Evolutionary conservation across 176 grass and related monocot species (phyloP).

Genomic region (Aegilops tauschii): DNA sequence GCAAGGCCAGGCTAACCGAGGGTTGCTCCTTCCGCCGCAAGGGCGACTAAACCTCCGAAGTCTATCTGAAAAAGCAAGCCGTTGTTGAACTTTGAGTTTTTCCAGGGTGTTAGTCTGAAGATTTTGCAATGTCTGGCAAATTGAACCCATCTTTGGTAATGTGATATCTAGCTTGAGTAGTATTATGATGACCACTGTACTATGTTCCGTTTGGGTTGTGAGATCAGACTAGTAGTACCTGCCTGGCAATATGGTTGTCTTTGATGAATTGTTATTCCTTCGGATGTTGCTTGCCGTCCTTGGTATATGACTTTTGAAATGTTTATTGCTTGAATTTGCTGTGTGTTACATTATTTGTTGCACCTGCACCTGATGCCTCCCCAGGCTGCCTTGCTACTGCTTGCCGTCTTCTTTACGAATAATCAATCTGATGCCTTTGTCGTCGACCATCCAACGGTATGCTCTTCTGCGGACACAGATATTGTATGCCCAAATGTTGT

Average conservation of each 20-base stretch:
- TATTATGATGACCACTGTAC: background rate
- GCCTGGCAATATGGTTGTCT: background rate
- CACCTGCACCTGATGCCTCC: too few relatives aligned
- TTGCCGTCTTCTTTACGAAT: too few relatives aligned
- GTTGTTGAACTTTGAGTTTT: background rate
- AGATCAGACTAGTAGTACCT: background rate
- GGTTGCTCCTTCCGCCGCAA: constrained; percentile 88
- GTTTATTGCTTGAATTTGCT: background rate
- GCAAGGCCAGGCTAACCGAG: constrained; percentile 69
- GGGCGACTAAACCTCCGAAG: constrained; percentile 34
- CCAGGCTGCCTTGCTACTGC: too few relatives aligned
- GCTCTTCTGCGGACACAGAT: too few relatives aligned
- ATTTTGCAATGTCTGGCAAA: constrained; percentile 11
- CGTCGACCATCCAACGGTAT: too few relatives aligned
- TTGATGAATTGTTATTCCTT: background rate
- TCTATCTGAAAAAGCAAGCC: background rate
- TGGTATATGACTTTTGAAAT: background rate
- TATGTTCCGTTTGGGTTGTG: background rate
- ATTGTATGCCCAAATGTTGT: too few relatives aligned
- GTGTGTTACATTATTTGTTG: background rate
- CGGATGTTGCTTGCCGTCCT: background rate
- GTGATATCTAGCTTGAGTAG: background rate
- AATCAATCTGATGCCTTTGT: too few relatives aligned
- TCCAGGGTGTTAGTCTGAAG: constrained; percentile 25
- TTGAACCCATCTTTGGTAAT: constrained; percentile 30